These are phyloP conservation scores for Monosporascus sp. DNA, from an alignment of 2,329 filamentous ascomycete genomes.

Conservation along the genomic window DNA sequence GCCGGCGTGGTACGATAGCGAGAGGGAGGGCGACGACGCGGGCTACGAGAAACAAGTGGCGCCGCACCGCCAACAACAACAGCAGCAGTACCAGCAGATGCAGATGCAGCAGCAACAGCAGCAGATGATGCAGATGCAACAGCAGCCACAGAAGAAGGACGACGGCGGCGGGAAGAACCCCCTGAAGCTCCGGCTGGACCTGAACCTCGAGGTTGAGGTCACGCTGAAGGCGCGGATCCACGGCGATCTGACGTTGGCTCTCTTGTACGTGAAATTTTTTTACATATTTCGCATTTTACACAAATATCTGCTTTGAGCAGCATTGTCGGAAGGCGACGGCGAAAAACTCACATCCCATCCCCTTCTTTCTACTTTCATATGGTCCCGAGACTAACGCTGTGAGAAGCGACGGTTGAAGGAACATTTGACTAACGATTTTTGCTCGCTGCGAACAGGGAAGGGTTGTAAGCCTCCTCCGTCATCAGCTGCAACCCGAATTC, in stretches of 20 bases:
- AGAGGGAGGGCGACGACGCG: conserved; percentile 17
- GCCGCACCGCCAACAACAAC: conserved; percentile 13
- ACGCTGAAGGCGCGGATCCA: conserved; percentile 81
- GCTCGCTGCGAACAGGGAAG: conserved; percentile 14
- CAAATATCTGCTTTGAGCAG: background rate
- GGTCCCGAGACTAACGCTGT: background rate
- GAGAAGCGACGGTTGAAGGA: conserved; percentile 10
- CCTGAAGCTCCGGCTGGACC: conserved; percentile 66
- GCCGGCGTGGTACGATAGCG: conserved; percentile 21
- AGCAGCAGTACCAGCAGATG: conserved; percentile 13
- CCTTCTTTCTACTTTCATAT: background rate
- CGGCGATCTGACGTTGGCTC: conserved; percentile 72
- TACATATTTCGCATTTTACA: conserved; percentile 7
- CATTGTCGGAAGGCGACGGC: background rate
- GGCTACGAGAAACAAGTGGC: conserved; percentile 24
- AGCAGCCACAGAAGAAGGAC: conserved; percentile 22
- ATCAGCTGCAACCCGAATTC: background rate
- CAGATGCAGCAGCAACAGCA: conserved; percentile 14
- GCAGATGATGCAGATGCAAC: conserved; percentile 9
- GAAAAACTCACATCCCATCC: background rate
- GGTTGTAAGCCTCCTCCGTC: conserved; percentile 10
- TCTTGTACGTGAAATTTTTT: conserved; percentile 43
- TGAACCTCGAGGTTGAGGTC: conserved; percentile 80
- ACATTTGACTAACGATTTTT: conserved; percentile 13
- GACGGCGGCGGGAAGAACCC: conserved; percentile 51